These are phyloP conservation scores for Arthrobotrys musiformis DNA, from an alignment of 2,329 filamentous ascomycete species.

Conservation along the genomic window DNA sequence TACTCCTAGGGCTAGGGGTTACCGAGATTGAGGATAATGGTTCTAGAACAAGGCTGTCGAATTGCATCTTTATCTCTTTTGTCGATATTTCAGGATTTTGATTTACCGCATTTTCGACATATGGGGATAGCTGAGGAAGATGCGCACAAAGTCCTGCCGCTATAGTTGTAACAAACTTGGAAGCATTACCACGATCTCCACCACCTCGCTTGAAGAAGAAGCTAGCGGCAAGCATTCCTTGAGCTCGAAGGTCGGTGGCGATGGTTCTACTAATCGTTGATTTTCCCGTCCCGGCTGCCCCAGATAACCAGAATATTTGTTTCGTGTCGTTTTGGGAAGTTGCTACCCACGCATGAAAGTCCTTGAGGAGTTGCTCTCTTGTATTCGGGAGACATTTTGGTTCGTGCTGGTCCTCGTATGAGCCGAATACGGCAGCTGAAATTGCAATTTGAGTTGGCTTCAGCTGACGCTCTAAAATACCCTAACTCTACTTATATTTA, in stretches of 20 bases:
- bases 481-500: background rate
- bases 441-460: too few species aligned
- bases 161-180: constrained; percentile 39
- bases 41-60: background rate
- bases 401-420: constrained; percentile 56
- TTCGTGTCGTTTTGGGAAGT: background rate
- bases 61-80: background rate
- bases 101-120: background rate
- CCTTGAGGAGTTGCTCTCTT: constrained; percentile 56
- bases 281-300: constrained; percentile 62
- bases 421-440: constrained; percentile 40
- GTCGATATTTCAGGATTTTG: background rate
- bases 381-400: constrained; percentile 57
- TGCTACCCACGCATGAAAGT: constrained; percentile 43
- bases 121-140: background rate
- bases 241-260: constrained; percentile 56
- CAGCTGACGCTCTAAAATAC: too few species aligned
- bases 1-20: background rate
- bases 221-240: constrained; percentile 60
- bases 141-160: background rate
- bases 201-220: constrained; percentile 56
- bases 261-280: constrained; percentile 62
- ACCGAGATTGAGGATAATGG: background rate
- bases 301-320: constrained; percentile 62
- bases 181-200: constrained; percentile 18